phyloP scores from a whole-genome alignment of 1,284 basidiomycete genomes.

The Lentinula novae-zelandiae region DNA sequence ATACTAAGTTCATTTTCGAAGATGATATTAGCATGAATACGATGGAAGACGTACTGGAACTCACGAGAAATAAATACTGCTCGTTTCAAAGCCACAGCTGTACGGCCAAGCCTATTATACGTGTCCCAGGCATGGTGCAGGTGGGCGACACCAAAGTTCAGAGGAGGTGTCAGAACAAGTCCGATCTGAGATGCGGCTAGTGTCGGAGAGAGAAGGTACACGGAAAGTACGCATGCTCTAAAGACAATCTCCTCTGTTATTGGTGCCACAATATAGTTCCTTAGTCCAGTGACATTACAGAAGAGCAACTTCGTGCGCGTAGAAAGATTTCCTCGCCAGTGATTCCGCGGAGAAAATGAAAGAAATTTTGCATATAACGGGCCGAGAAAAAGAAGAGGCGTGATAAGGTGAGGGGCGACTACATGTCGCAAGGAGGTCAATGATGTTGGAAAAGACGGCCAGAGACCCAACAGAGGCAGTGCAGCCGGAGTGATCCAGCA shows the following conservation, averaged over 20 bases:
- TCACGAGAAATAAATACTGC: conserved; percentile 61
- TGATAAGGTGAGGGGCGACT: conserved; percentile 61
- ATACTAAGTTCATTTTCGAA: conserved; percentile 43
- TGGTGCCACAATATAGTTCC: conserved; percentile 46
- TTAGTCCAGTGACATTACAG: neutral
- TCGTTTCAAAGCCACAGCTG: conserved; percentile 51
- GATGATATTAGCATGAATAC: neutral
- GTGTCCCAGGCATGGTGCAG: conserved; percentile 88
- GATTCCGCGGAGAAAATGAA: conserved; percentile 21
- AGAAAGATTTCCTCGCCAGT: neutral
- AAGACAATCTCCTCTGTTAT: conserved; percentile 94
- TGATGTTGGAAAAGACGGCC: conserved; percentile 8
- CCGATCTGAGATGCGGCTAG: conserved; percentile 47
- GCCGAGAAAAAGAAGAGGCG: conserved; percentile 79
- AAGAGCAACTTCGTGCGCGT: neutral
- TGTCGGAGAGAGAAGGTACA: conserved; percentile 52
- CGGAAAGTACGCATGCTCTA: conserved; percentile 77
- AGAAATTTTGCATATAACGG: conserved; percentile 72
- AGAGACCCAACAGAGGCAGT: neutral
- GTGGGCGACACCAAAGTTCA: conserved; percentile 94
- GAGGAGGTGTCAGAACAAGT: conserved; percentile 79
- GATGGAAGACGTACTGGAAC: conserved; percentile 24
- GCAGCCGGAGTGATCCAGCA: conserved; percentile 27
- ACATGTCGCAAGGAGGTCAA: conserved; percentile 11
- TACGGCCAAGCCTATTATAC: conserved; percentile 71